phyloP scores from a whole-genome alignment of 139 green algal species.

The Astrephomene gubernaculifera region DNA sequence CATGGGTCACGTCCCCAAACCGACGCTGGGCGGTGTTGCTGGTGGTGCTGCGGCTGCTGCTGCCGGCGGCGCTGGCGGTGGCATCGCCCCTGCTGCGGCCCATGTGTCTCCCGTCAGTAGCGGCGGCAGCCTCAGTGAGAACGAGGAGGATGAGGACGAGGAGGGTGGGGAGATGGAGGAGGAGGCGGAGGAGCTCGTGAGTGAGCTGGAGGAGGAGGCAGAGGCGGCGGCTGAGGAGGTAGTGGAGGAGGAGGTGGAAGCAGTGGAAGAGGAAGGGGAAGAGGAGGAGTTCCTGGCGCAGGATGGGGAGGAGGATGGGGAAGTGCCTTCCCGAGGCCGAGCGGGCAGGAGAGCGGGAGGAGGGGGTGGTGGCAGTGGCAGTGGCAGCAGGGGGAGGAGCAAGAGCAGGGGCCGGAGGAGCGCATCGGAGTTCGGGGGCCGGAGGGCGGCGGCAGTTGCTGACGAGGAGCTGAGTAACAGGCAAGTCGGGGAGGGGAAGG shows the following conservation, averaged over 20 bases:
- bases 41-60: not conserved
- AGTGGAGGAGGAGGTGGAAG: not conserved
- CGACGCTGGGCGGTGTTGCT: not conserved
- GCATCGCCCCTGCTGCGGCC: not conserved
- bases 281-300: not conserved
- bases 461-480: constrained; percentile 26
- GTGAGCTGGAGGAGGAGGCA: constrained; percentile 3
- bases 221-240: not conserved
- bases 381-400: not conserved
- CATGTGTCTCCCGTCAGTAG: not conserved
- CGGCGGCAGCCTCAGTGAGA: not conserved
- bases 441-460: not conserved
- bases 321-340: too few relatives aligned
- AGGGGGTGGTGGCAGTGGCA: not conserved
- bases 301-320: not conserved
- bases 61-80: not conserved
- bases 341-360: not conserved
- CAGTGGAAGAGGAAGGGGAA: not conserved
- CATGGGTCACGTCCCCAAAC: not conserved
- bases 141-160: not conserved
- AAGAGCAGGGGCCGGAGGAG: too few relatives aligned
- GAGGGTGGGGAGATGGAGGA: not conserved
- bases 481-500: not conserved
- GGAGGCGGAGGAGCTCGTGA: constrained; percentile 3
- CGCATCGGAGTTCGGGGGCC: too few relatives aligned